A percentile compares a stretch with the other conserved stretches of the same genome.
phyloP scores from a whole-genome alignment of 2,329 filamentous ascomycete species.

The Monilinia polystroma region DNA sequence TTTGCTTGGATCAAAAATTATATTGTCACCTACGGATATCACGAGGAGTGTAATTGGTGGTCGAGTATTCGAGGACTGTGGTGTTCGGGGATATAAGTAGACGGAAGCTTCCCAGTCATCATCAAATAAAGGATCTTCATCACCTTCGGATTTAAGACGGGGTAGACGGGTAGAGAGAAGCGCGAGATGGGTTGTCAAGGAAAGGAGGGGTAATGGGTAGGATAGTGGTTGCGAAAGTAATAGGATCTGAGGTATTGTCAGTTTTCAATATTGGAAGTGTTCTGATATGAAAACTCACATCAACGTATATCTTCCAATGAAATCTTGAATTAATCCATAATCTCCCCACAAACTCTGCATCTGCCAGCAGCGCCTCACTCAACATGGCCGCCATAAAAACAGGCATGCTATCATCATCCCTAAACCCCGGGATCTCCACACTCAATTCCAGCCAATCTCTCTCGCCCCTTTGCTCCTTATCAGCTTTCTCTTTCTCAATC shows the following conservation, averaged over 20 bases:
- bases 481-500: slow-evolving; percentile 34
- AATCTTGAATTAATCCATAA: slow-evolving; percentile 87
- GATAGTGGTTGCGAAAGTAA: slow-evolving; percentile 90
- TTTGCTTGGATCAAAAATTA: slow-evolving; percentile 88
- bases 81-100: slow-evolving; percentile 60
- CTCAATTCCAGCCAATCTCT: slow-evolving; percentile 83
- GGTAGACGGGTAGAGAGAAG: slow-evolving; percentile 85
- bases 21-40: slow-evolving; percentile 78
- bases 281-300: slow-evolving; percentile 53
- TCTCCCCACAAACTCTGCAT: slow-evolving; percentile 65
- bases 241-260: slow-evolving; percentile 63
- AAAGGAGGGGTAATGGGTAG: slow-evolving; percentile 89
- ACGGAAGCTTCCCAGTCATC: slow-evolving; percentile 91
- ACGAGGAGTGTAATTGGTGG: slow-evolving; percentile 91
- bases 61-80: slow-evolving; percentile 44
- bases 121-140: slow-evolving; percentile 96
- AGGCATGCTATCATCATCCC: slow-evolving; percentile 88
- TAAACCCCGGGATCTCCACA: slow-evolving; percentile 85
- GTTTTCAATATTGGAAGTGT: neutral
- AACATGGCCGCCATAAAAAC: slow-evolving; percentile 88
- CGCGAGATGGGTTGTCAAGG: slow-evolving; percentile 88
- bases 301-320: slow-evolving; percentile 95
- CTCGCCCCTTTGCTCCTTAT: slow-evolving; percentile 47
- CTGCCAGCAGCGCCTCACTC: slow-evolving; percentile 77
- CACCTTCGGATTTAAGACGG: slow-evolving; percentile 78